Evolutionary conservation across 148 eudicot genomes (phyloP), one percentile per base, ranked within the genome.

Genomic region (Nepenthes gracilis): DNA sequence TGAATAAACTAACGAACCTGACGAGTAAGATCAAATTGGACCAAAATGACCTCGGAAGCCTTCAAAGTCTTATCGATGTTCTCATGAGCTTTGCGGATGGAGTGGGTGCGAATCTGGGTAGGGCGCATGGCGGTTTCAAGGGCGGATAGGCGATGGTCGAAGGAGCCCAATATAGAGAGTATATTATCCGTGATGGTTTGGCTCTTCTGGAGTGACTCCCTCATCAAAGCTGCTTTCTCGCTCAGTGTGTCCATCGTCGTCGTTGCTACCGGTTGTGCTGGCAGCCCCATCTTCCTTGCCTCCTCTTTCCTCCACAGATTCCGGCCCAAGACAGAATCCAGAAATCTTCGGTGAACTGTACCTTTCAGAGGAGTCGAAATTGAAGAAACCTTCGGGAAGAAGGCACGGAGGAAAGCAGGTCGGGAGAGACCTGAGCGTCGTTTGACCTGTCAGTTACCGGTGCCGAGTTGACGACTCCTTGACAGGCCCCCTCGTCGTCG

Each of bases 61-160:
- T 88, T 92, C 67, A 80, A 70, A 57, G 93, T 85, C 76, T 70
- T 86, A 68, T 92, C 97, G 70, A 92, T 92, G 62, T 92, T 92
- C 55, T 85, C 97, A 58, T 85, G 94, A 57, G 97, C 90, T 68
- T 74, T 75, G 61, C 97, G 77, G 63, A 91, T 85, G 12, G 93
- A 78, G 72, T 85, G 84, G 10, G 97, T 91, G 71, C 85, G 75
- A 60, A 85, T 80, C 97, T 93, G 98, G 38, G 96, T 93, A 9
- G 98, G 98, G 8, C 96, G 91, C 98, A 93, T 93, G 71, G 98
- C 98, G 66, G 98, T 86, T 81, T 93, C 96, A 12, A 93, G 91
- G 61, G 95, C 76, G 45, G 96, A 88, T 54, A 93, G 89, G 2
- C 98, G 96, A 66, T 93, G 96, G 58, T 93, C 98, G 36, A 93